Evolutionary conservation across 2,329 filamentous ascomycete genomes (phyloP), one percentile per base, ranked within the genome.

Genomic region (Fusarium palustre): DNA sequence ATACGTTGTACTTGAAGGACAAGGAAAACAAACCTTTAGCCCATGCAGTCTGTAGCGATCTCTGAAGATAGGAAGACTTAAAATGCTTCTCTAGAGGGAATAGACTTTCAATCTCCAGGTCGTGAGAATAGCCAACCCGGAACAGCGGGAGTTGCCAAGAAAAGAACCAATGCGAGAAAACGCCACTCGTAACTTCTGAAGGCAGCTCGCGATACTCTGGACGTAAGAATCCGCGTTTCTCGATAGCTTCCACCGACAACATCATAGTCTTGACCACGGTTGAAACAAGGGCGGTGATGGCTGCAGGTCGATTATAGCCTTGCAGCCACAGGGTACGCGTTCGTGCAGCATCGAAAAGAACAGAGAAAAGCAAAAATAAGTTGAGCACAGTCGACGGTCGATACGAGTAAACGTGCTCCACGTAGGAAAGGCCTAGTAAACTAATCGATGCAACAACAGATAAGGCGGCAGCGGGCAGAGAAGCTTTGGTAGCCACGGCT

Each of bases 321-420:
- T 70, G 54, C 2, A 70, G 63, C 55, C 66, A 72, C n/a, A 72
- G 42, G 15, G 70, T 72, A 2, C 70, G 59, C 6, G 66, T 62
- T 28, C 56, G 43, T 0, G 57, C 22, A 4, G 59, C 57, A 10
- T 72, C 69, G 13, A 72, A 68, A 2, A 72, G 55, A 9, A 41
- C 39, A 0, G 69, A 55, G 10, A 72, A 57, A 3, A 70, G 58
- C 1, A 72, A 25, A 13, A 66, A 72, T 7, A 70, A 43, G 7
- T 55, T 68, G 3, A 72, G 59, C 2, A 72, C 46, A 3, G 69
- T 72, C 1, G 69, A 72, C 1, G 69, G 69, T 3, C 69, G 63
- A 30, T 68, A 66, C 0, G 69, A 70, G 13, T 68, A 65, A 48
- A 68, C 50, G 22, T 72, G 69, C n/a, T 72, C 69, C 4, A 72